These are phyloP conservation scores for Cucurbita argyrosperma DNA, from an alignment of 306 rosid species.

Conservation along the genomic window DNA sequence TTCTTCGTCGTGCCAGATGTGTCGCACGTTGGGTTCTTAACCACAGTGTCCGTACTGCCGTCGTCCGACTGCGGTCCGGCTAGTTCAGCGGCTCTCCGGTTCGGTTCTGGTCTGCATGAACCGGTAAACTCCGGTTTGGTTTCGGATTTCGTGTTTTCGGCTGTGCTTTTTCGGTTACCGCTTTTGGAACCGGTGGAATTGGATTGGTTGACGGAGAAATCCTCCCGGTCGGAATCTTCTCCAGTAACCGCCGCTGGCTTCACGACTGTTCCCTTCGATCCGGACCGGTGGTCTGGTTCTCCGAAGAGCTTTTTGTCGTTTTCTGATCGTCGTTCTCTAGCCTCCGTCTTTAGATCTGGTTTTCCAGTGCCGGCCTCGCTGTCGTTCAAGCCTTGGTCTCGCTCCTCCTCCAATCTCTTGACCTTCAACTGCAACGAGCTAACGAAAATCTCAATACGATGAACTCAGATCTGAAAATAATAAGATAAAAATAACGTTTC, in stretches of 20 bases:
- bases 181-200: conserved; percentile 66
- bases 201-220: conserved; percentile 66
- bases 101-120: conserved; percentile 16
- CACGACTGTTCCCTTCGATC: conserved; percentile 10
- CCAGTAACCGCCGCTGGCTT: conserved; percentile 17
- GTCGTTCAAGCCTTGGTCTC: conserved; percentile 16
- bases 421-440: conserved; percentile 69
- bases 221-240: conserved; percentile 52
- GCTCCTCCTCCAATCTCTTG: conserved; percentile 50
- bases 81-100: conserved; percentile 18
- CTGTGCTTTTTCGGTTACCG: conserved; percentile 27
- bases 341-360: conserved; percentile 53
- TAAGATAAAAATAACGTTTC: not conserved
- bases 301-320: conserved; percentile 21
- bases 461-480: conserved; percentile 28
- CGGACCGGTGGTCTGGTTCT: conserved; percentile 12
- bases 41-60: conserved; percentile 48
- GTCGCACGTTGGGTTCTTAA: conserved; percentile 25
- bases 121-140: conserved; percentile 6
- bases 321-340: conserved; percentile 24
- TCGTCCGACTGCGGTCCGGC: conserved; percentile 41
- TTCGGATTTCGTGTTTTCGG: conserved; percentile 8
- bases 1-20: conserved; percentile 32
- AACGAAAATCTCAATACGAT: not conserved
- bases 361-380: conserved; percentile 17